Evolutionary conservation across 106 monocot species (phyloP).

Genomic region (Posidonia australis): DNA sequence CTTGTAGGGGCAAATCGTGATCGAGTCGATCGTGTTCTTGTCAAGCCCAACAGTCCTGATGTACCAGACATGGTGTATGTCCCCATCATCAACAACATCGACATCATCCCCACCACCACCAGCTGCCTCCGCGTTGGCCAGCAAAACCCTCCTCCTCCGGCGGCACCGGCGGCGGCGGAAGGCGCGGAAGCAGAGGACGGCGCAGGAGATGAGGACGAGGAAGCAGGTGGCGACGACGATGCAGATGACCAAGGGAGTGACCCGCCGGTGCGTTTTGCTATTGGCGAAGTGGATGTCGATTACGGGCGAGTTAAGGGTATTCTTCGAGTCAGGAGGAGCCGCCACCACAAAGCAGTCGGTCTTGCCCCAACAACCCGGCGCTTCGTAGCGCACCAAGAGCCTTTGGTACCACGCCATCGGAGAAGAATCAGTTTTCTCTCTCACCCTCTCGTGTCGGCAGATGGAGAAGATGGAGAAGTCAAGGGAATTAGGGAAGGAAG

Average conservation of each 20-base stretch:
- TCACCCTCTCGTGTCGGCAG: too few species aligned
- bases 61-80: constrained; percentile 64
- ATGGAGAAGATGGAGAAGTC: background rate
- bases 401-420: background rate
- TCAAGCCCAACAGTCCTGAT: constrained; percentile 79
- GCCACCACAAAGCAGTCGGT: too few species aligned
- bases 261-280: background rate
- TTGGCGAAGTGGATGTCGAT: background rate
- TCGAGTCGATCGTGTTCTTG: constrained; percentile 49
- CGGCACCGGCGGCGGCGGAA: constrained; percentile 4
- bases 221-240: constrained; percentile 25
- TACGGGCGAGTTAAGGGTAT: too few species aligned
- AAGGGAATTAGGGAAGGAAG: too few species aligned
- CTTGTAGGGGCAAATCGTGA: constrained; percentile 43
- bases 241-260: constrained; percentile 6
- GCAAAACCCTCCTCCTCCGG: background rate
- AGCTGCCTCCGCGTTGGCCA: background rate
- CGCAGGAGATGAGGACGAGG: constrained; percentile 20
- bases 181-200: constrained; percentile 9
- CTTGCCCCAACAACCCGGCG: too few species aligned
- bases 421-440: too few species aligned
- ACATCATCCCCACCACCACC: background rate
- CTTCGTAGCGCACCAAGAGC: background rate
- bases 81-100: background rate
- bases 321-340: too few species aligned